Conservation (phyloP, 2,329 filamentous ascomycete species). For the Hymenoscyphus fraxineus region DNA sequence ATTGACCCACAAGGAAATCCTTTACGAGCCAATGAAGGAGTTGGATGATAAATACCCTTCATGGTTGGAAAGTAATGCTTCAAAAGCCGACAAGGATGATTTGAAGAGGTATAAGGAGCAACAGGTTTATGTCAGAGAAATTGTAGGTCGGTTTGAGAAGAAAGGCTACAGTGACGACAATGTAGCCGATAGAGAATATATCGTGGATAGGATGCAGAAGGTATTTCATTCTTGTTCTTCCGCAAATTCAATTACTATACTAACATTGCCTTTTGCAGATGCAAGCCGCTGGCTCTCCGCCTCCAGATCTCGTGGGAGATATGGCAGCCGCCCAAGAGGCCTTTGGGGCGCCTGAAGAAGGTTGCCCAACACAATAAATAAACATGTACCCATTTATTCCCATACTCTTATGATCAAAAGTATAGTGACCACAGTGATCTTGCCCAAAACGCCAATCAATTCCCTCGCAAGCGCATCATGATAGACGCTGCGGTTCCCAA, state of each 20-base stretch:
- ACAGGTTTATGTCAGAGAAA: slow-evolving; percentile 73
- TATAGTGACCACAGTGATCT: background rate
- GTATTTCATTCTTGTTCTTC: slow-evolving; percentile 46
- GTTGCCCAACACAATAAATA: slow-evolving; percentile 56
- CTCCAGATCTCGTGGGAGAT: slow-evolving; percentile 85
- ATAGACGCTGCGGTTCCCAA: slow-evolving; percentile 5
- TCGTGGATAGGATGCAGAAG: slow-evolving; percentile 97
- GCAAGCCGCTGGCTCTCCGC: slow-evolving; percentile 91
- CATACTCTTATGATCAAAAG: slow-evolving; percentile 11
- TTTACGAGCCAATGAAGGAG: slow-evolving; percentile 99
- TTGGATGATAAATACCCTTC: slow-evolving; percentile 85
- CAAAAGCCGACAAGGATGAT: slow-evolving; percentile 64
- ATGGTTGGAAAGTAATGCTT: slow-evolving; percentile 79
- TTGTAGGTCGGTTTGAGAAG: slow-evolving; percentile 84
- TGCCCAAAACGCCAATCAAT: background rate
- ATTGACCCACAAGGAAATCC: slow-evolving; percentile 93
- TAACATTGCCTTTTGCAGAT: slow-evolving; percentile 59
- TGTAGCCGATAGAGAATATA: slow-evolving; percentile 77
- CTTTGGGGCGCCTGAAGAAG: slow-evolving; percentile 57
- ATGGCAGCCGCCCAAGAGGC: slow-evolving; percentile 78
- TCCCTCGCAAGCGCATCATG: background rate
- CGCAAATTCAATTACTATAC: slow-evolving; percentile 15
- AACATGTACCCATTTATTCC: slow-evolving; percentile 23
- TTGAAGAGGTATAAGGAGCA: slow-evolving; percentile 78
- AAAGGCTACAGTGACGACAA: slow-evolving; percentile 78